Base-by-base conservation (phyloP, 2,329 filamentous ascomycete species). In the Cladorrhinum sp. region DNA sequence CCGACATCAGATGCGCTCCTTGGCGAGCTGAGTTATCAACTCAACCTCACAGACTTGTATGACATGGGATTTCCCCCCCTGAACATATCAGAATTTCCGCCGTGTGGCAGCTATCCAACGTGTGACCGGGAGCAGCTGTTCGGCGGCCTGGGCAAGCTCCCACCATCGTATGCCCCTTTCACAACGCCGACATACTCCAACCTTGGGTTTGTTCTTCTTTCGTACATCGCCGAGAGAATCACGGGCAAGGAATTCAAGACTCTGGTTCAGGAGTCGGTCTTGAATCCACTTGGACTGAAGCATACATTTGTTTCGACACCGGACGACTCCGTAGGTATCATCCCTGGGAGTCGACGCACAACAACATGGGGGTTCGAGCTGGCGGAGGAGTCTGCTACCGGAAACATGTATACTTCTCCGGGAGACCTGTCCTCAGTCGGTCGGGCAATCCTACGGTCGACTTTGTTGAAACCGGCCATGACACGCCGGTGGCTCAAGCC, bases 141-240 rank as follows among this genome's bases (percentile, higher is more conserved):
- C 33, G 50, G 48, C 1, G 57, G 55, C 1, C 49, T 63, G 1
- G 28, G 53, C 33, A 64, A 67, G 1, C 66, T 74, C 6, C 73
- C 74, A 0, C 66, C 65, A 1, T 70, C 72, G 0, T 73, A 71
- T 33, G 63, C 70, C 1, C 69, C 74, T 0, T 74, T 70, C 16
- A 69, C 68, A 2, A 76, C 75, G 0, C 74, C 75, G 1, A 65
- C 69, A 0, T 78, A 77, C 33, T 76, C 75, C 0, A 75, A 77
- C 48, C 66, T 74, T 16, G 74, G 71, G 2, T 78, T 73, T 59
- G 70, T 72, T 2, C 68, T 78, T n/a, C 68, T 78, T 1, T 67
- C 69, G 9, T 73, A 73, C 53, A 72, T 74, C 0, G 64, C 77
- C 0, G 75, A 77, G 62, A 64, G 66, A 10, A 73, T 74, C 52